Percentiles rank a stretch among this genome's conserved stretches.
These are phyloP conservation scores for Yamadazyma tumulicola DNA, from an alignment of 805 yeast genomes.

Conservation along the genomic window DNA sequence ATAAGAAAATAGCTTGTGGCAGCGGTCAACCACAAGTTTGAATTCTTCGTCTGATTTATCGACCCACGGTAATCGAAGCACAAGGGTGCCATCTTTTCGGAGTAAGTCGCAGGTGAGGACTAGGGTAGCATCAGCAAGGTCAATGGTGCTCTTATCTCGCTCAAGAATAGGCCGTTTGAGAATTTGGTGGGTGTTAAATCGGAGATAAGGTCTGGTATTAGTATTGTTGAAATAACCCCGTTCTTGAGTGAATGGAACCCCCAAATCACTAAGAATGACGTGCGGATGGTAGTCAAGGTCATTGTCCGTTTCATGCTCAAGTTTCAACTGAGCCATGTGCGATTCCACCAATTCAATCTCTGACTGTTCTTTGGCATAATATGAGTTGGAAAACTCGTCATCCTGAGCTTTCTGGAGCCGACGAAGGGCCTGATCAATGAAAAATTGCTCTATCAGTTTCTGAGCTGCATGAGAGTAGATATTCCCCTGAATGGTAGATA, in stretches of 20 bases:
- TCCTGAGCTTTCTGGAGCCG: conserved; percentile 1
- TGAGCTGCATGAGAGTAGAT: conserved; percentile 55
- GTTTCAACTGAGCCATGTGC: conserved; percentile 1
- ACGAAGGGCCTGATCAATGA: conserved; percentile 24
- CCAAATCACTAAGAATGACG: conserved; percentile 34
- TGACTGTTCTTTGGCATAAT: conserved; percentile 24
- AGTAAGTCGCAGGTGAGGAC: conserved; percentile 26
- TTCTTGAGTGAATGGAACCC: conserved; percentile 31
- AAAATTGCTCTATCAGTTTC: conserved; percentile 19
- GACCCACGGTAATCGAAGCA: conserved; percentile 26
- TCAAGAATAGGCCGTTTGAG: conserved; percentile 23
- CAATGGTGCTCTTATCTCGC: conserved; percentile 28
- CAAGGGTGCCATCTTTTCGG: conserved; percentile 27
- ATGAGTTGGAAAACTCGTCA: conserved; percentile 17
- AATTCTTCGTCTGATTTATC: conserved; percentile 28
- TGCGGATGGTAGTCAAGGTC: conserved; percentile 28
- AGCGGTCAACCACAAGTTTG: conserved; percentile 19
- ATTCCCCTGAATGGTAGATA: conserved; percentile 80
- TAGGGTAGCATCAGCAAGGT: conserved; percentile 39
- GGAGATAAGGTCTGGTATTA: conserved; percentile 29
- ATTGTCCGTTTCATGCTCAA: not conserved
- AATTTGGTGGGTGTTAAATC: conserved; percentile 23
- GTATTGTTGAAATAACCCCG: conserved; percentile 38
- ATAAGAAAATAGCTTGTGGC: conserved; percentile 26
- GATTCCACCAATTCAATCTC: conserved; percentile 14